Evolutionary conservation across 148 eudicot species (phyloP), one percentile per base, ranked within the genome.

Genomic region (Cornus kousa): DNA sequence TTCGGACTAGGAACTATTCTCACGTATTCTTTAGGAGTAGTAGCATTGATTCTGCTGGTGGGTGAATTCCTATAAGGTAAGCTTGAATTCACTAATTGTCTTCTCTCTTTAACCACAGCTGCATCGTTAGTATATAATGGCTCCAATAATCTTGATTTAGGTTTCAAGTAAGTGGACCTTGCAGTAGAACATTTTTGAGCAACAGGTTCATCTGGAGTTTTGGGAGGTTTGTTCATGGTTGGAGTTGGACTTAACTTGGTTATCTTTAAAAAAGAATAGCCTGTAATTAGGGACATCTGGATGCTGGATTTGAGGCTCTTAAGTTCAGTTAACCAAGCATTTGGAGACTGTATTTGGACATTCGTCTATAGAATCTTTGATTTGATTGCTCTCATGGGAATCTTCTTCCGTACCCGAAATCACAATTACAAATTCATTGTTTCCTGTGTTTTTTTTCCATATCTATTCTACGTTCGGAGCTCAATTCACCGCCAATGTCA

Each of bases 81-180:
- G 13, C 53, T 80, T 14, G 80, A 70, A 67, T 37, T 66, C 46
- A 77, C 72, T 16, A 73, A 46, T 10, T 75, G 85, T 40, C 40
- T 67, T 32, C n/a, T 82, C 37, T 86, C 81, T 28, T 83, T 85
- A 57, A 74, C 83, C 8, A 79, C 75, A 80, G 64, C 77, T 14
- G 80, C 82, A 71, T 67, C 81, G 74, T 78, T 80, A 7, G 88
- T 86, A 70, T 83, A 82, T 7, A 77, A 76, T 71, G 92, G 89
- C 83, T 95, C 98, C 33, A 80, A 84, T 64, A 92, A 73, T 78
- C 98, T 87, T 35, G 97, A 93, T 76, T 89, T 95, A 43, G 92
- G 80, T 85, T 87, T 92, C 2, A 87, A 87, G 60, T 86, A 85
- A 5, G 78, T 78, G 14, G 95, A 85, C 66, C 73, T 77, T 37